Evolutionary conservation across 805 yeast genomes (phyloP).

Genomic region (Spathaspora passalidarum): DNA sequence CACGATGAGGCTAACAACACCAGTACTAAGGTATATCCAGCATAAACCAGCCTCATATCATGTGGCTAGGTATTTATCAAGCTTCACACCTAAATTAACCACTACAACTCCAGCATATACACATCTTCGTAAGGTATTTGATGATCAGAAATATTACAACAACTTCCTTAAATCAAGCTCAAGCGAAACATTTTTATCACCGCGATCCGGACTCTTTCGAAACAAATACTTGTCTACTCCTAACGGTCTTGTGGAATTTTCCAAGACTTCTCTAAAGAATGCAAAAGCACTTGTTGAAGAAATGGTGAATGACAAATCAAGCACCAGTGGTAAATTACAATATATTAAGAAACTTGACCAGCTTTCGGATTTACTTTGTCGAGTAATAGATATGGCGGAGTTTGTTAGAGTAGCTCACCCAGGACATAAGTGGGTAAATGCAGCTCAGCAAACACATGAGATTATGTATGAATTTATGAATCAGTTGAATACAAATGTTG

Average conservation of each 20-base stretch:
- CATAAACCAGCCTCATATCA: not conserved
- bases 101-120: constrained; percentile 1
- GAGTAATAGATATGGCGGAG: constrained; percentile 92
- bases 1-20: not conserved
- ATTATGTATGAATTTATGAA: constrained; percentile 93
- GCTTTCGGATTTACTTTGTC: constrained; percentile 81
- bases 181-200: constrained; percentile 6
- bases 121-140: constrained; percentile 50
- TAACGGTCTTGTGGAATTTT: constrained; percentile 65
- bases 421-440: constrained; percentile 59
- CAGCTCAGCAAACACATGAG: constrained; percentile 87
- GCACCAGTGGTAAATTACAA: constrained; percentile 38
- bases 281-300: constrained; percentile 61
- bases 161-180: constrained; percentile 38
- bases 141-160: constrained; percentile 56
- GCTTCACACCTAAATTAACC: not conserved
- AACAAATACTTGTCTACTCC: constrained; percentile 72
- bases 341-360: constrained; percentile 74
- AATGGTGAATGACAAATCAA: constrained; percentile 42
- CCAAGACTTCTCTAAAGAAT: constrained; percentile 56
- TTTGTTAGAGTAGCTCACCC: constrained; percentile 91
- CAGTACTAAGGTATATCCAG: not conserved
- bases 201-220: constrained; percentile 61
- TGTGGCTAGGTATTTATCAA: not conserved
- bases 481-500: constrained; percentile 78